A percentile compares a stretch with the other conserved stretches of the same genome.
Evolutionary conservation across 345 rosid genomes (phyloP).

Genomic region (Stellera chamaejasme): DNA sequence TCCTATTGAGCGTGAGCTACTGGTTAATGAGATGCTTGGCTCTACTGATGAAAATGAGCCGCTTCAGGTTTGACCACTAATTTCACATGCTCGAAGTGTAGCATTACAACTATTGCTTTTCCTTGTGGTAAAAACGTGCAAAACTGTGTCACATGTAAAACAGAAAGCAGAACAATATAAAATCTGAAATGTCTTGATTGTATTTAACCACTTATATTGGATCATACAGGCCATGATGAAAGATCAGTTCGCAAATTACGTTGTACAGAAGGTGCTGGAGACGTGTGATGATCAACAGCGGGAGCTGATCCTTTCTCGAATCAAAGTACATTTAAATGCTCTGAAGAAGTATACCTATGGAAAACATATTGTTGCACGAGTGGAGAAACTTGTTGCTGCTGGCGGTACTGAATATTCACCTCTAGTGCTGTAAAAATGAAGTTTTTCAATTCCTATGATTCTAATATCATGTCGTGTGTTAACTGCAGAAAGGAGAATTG

Average conservation of each 20-base stretch:
- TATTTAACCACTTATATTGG: too few relatives aligned
- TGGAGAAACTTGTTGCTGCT: conserved; percentile 74
- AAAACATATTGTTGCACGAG: conserved; percentile 71
- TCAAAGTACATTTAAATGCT: conserved; percentile 58
- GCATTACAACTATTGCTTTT: too few relatives aligned
- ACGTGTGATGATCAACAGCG: conserved; percentile 64
- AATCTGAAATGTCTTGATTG: too few relatives aligned
- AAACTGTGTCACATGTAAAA: too few relatives aligned
- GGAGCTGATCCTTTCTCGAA: conserved; percentile 49
- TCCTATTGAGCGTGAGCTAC: conserved; percentile 31
- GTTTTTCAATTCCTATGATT: too few relatives aligned
- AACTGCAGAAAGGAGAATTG: conserved; percentile 53
- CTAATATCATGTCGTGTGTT: conserved; percentile 3
- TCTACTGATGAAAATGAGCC: conserved; percentile 46
- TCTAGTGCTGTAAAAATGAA: neutral
- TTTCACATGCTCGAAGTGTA: too few relatives aligned
- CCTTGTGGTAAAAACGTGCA: too few relatives aligned
- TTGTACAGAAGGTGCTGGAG: conserved; percentile 67
- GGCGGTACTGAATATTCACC: conserved; percentile 34
- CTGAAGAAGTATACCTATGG: conserved; percentile 73
- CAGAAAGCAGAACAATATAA: too few relatives aligned
- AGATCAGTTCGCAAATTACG: conserved; percentile 74
- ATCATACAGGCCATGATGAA: conserved; percentile 62
- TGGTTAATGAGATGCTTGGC: conserved; percentile 52
- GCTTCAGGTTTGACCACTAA: conserved; percentile 31